A percentile compares a stretch with the other conserved stretches of the same genome.
phyloP scores from a whole-genome alignment of 2,329 filamentous ascomycete genomes.

The Lasiodiplodia gonubiensis region DNA sequence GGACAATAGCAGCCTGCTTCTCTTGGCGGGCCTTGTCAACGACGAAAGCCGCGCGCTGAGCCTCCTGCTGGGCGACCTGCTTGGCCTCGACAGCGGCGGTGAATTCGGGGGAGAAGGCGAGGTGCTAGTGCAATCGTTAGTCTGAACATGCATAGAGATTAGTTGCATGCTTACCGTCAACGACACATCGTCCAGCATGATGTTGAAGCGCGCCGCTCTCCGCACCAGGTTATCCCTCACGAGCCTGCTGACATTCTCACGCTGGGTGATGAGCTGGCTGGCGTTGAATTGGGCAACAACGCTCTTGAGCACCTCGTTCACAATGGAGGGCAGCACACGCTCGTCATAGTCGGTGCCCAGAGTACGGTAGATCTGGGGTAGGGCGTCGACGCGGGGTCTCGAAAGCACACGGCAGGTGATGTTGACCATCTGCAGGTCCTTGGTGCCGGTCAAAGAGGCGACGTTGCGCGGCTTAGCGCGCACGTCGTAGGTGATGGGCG shows the following conservation, averaged over 20 bases:
- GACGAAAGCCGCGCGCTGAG: conserved; percentile 93
- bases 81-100: conserved; percentile 73
- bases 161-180: conserved; percentile 71
- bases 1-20: conserved; percentile 98
- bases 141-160: conserved; percentile 31
- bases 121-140: conserved; percentile 55
- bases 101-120: conserved; percentile 73
- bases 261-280: conserved; percentile 97
- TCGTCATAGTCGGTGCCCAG: conserved; percentile 96
- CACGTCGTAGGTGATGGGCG: conserved; percentile 94
- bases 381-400: conserved; percentile 80
- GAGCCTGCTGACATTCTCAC: conserved; percentile 91
- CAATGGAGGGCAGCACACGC: conserved; percentile 95
- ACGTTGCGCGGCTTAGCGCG: conserved; percentile 97
- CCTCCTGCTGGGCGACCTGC: conserved; percentile 82
- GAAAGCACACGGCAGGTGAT: conserved; percentile 99
- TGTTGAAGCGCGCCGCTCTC: conserved; percentile 95
- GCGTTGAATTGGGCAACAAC: conserved; percentile 99
- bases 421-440: conserved; percentile 99
- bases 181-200: conserved; percentile 95
- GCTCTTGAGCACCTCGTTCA: conserved; percentile 98
- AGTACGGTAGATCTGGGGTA: conserved; percentile 97
- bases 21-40: conserved; percentile 99
- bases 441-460: conserved; percentile 94
- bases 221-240: conserved; percentile 92